Conservation (phyloP, 306 rosid species). For the Calophaca sinica region DNA sequence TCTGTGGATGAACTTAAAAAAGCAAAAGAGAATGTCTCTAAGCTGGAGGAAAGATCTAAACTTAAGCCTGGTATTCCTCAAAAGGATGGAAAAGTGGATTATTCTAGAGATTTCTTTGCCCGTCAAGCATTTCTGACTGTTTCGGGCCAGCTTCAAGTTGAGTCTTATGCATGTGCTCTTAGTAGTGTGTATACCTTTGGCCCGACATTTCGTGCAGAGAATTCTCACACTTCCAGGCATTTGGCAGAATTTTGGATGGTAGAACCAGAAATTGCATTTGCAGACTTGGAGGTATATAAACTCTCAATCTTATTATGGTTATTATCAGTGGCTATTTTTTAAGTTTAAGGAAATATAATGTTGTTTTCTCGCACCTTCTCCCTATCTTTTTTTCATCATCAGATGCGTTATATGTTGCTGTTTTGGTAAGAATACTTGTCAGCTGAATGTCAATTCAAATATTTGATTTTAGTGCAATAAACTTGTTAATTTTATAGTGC, state of each 20-base stretch:
- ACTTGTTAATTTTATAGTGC: conserved; percentile 7
- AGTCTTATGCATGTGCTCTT: conserved; percentile 84
- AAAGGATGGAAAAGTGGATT: conserved; percentile 93
- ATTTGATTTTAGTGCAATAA: conserved; percentile 6
- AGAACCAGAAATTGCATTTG: conserved; percentile 97
- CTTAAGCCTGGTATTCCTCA: conserved; percentile 83
- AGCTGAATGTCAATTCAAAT: not conserved
- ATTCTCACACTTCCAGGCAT: conserved; percentile 97
- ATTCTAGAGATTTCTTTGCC: conserved; percentile 84
- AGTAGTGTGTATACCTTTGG: conserved; percentile 97
- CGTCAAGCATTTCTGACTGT: conserved; percentile 98
- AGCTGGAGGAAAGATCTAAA: conserved; percentile 83
- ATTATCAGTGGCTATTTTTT: not conserved
- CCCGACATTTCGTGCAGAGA: conserved; percentile 96
- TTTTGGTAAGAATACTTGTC: not conserved
- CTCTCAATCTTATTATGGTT: not conserved
- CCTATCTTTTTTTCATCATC: not conserved
- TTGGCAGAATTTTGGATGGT: conserved; percentile 99
- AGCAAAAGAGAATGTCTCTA: conserved; percentile 69
- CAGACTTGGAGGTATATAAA: conserved; percentile 75
- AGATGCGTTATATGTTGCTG: conserved; percentile 10
- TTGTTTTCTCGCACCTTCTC: not conserved
- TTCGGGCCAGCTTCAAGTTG: conserved; percentile 98
- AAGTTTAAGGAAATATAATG: not conserved
- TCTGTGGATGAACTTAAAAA: conserved; percentile 75